Percentiles rank a stretch among this genome's conserved stretches.
phyloP scores from a whole-genome alignment of 2,329 filamentous ascomycete genomes.

The Penicillium capsulatum region DNA sequence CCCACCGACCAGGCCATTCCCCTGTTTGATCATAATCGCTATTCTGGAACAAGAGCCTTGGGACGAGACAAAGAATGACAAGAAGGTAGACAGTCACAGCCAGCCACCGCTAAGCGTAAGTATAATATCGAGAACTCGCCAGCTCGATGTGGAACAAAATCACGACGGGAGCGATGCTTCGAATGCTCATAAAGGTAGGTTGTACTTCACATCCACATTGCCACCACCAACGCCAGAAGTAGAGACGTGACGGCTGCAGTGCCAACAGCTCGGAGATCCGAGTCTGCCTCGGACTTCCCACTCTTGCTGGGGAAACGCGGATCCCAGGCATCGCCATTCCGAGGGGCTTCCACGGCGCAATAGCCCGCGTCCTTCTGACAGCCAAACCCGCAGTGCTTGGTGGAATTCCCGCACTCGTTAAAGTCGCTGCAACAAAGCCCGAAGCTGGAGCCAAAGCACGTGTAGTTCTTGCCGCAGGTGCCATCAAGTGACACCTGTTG shows the following conservation, averaged over 20 bases:
- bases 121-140: conserved; percentile 6
- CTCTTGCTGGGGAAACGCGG: conserved; percentile 8
- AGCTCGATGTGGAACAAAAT: conserved; percentile 2
- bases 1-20: neutral
- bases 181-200: neutral
- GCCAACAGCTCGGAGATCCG: conserved; percentile 15
- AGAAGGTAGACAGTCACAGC: neutral
- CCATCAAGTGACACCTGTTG: conserved; percentile 30
- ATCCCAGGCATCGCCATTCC: conserved; percentile 21
- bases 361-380: conserved; percentile 31
- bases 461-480: conserved; percentile 33
- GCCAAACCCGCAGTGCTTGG: conserved; percentile 29
- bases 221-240: conserved; percentile 20
- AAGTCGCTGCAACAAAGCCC: conserved; percentile 31
- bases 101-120: conserved; percentile 9
- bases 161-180: neutral
- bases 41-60: too few species aligned
- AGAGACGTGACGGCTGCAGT: conserved; percentile 20
- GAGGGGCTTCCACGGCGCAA: conserved; percentile 21
- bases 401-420: conserved; percentile 31
- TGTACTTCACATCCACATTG: conserved; percentile 18
- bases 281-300: conserved; percentile 17
- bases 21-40: neutral
- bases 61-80: conserved; percentile 5
- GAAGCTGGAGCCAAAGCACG: conserved; percentile 34